Evolutionary conservation across 371 early-diverging fungal species (phyloP).

Genomic region (Mortierella sp.): DNA sequence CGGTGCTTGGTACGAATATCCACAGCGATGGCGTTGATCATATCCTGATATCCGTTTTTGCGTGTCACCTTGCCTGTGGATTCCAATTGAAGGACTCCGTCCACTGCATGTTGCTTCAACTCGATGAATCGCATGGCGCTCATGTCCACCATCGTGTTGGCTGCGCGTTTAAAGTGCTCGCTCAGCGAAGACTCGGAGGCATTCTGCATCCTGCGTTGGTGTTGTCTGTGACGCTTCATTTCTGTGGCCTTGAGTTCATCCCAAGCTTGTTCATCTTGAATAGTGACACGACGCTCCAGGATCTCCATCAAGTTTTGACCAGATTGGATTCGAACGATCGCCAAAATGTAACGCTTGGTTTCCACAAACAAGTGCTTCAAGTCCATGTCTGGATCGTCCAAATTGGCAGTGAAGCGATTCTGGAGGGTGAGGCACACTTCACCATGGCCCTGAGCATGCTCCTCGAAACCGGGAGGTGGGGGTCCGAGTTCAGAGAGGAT

Average conservation of each 20-base stretch:
- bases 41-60: constrained; percentile 80
- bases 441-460: constrained; percentile 63
- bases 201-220: constrained; percentile 38
- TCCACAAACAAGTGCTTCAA: constrained; percentile 83
- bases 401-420: constrained; percentile 68
- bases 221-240: constrained; percentile 28
- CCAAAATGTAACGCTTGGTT: constrained; percentile 88
- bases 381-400: constrained; percentile 72
- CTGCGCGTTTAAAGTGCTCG: constrained; percentile 39
- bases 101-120: constrained; percentile 76
- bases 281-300: constrained; percentile 75
- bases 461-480: constrained; percentile 72
- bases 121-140: constrained; percentile 66
- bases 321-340: constrained; percentile 84
- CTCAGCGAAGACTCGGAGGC: constrained; percentile 32
- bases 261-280: constrained; percentile 75
- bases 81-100: constrained; percentile 82
- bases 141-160: constrained; percentile 58
- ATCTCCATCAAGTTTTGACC: constrained; percentile 87
- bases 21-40: constrained; percentile 90
- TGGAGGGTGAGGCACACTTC: constrained; percentile 45
- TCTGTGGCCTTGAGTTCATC: constrained; percentile 45
- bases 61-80: constrained; percentile 64
- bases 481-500: constrained; percentile 87
- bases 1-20: constrained; percentile 95